Base-by-base conservation (phyloP, 768 basidiomycete genomes). In the button mushroom (Agaricus bisporus) region DNA sequence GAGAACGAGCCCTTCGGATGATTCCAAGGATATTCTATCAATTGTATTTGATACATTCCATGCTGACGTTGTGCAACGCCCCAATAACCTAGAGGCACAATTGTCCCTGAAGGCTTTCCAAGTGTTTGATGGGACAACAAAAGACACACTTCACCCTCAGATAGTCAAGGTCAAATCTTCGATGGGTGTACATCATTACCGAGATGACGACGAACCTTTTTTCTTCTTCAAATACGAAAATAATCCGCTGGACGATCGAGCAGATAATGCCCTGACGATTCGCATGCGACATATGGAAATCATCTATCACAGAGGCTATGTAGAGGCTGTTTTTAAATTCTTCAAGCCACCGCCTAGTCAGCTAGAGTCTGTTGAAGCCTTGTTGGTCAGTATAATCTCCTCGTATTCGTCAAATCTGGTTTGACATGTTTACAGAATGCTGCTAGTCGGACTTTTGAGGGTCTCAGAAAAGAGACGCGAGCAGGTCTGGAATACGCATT, bases 271-370 rank as follows among this genome's bases (percentile, higher is more conserved):
- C 1, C 73, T 99, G 49, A 89, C 88, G 11, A 80, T 95, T 44
- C 85, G 84, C 53, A 88, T 98, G 89, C 82, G 91, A 10, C 88
- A 95, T 61, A 88, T 95, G 85, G 95, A 98, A 69, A 87, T 99
- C 58, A 89, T 99, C 39, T 99, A 99, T 64, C 93, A 98, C 64
- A 82, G 76, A 63, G 92, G 91, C 22, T 98, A 95, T 65, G 78
- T 98, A 26, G 97, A 98, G 71, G 90, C 89, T 2, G 81, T 98
- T 18, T 86, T 87, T 61, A 80, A 77, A 57, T 99, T 98, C 71
- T 86, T 99, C 71, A 90, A 86, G 64, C 95, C 94, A 2, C 95
- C 97, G 2, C 85, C 85, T 41, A 95, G 88, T 66, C 95, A 98
- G 64, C 68, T 99, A 51, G 94, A 98, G 68, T 95, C 94, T 1